These are phyloP conservation scores for Bipolaris gigantea DNA, from an alignment of 2,329 filamentous ascomycete species.

Conservation along the genomic window DNA sequence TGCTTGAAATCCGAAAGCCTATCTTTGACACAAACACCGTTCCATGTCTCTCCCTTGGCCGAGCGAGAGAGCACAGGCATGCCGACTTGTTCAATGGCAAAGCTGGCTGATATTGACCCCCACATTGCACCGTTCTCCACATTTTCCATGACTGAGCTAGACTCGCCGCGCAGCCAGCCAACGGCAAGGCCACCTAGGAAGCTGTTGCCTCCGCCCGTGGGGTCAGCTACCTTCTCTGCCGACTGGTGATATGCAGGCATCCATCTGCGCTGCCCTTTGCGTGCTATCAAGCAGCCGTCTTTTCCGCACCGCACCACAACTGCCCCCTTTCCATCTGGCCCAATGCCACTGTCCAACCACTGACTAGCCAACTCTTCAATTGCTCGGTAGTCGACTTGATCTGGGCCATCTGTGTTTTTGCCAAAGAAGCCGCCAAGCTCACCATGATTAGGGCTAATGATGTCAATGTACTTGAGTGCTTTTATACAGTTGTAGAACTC, in stretches of 20 bases:
- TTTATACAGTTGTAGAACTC: conserved; percentile 57
- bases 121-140: conserved; percentile 74
- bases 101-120: conserved; percentile 82
- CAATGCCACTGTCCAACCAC: conserved; percentile 45
- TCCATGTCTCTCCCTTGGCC: conserved; percentile 51
- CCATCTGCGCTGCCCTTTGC: conserved; percentile 58
- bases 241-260: conserved; percentile 72
- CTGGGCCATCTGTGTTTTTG: conserved; percentile 36
- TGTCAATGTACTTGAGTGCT: conserved; percentile 58
- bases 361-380: conserved; percentile 48
- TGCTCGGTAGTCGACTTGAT: conserved; percentile 42
- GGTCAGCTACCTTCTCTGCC: conserved; percentile 71
- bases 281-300: conserved; percentile 65
- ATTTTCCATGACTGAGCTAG: conserved; percentile 46
- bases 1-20: conserved; percentile 49
- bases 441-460: conserved; percentile 78
- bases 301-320: conserved; percentile 72
- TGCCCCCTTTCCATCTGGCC: conserved; percentile 49
- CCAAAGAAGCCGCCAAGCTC: conserved; percentile 89
- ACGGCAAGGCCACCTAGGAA: conserved; percentile 70
- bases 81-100: conserved; percentile 93
- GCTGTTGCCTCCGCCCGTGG: conserved; percentile 90
- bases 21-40: conserved; percentile 48
- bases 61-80: conserved; percentile 62
- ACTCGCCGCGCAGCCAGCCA: conserved; percentile 56